These are phyloP conservation scores for Monascus ruber DNA, from an alignment of 2,329 filamentous ascomycete genomes.

Conservation along the genomic window DNA sequence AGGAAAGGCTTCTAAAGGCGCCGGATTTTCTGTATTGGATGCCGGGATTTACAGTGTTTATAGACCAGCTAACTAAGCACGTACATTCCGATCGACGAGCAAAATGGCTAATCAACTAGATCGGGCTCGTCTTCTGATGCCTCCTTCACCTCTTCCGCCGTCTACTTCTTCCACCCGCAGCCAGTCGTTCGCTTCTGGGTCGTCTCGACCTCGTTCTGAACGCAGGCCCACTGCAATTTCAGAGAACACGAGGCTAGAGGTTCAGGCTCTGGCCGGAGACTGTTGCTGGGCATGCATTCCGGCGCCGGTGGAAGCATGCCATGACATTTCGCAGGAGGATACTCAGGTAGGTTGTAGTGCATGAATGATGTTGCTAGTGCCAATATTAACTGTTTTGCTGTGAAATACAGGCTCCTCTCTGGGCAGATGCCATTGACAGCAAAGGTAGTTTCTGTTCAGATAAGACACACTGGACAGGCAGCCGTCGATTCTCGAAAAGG, in stretches of 20 bases:
- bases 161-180: neutral
- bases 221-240: neutral
- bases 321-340: neutral
- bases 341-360: neutral
- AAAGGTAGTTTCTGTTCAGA: no score
- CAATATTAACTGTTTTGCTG: neutral
- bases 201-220: neutral
- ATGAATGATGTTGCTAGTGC: neutral
- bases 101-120: neutral
- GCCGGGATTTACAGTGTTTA: no score
- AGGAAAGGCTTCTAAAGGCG: no score
- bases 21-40: no score
- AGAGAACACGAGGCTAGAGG: neutral
- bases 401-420: neutral
- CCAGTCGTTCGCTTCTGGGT: neutral
- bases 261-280: neutral
- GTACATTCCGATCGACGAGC: neutral
- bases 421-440: neutral
- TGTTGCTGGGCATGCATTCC: neutral
- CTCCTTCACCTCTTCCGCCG: neutral
- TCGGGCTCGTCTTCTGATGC: neutral
- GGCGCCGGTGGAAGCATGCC: neutral
- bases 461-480: no score
- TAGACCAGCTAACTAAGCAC: no score
- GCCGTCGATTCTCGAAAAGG: no score